phyloP scores from a whole-genome alignment of 2,329 filamentous ascomycete genomes.

The Colletotrichum sp. region DNA sequence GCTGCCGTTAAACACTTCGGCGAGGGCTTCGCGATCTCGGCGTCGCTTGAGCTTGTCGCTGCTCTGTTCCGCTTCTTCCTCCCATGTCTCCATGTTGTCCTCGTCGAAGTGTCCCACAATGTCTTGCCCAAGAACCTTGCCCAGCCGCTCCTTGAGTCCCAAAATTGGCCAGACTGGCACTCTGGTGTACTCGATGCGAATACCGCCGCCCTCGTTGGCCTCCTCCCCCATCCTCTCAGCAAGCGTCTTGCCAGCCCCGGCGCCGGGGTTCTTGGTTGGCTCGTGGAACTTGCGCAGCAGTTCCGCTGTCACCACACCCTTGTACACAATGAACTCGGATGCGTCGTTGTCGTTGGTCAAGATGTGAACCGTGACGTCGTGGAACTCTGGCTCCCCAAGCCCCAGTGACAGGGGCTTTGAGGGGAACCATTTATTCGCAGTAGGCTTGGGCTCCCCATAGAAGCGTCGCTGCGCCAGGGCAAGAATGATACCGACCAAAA shows the following conservation, averaged over 20 bases:
- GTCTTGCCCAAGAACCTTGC: conserved; percentile 56
- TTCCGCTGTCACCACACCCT: conserved; percentile 49
- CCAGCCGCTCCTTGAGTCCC: conserved; percentile 60
- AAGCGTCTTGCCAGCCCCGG: not conserved
- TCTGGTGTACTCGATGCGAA: conserved; percentile 52
- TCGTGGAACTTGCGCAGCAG: conserved; percentile 57
- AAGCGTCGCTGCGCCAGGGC: conserved; percentile 63
- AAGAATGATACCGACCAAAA: conserved; percentile 57
- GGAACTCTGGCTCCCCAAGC: conserved; percentile 37
- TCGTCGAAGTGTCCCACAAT: conserved; percentile 48
- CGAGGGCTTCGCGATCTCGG: conserved; percentile 38
- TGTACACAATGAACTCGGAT: conserved; percentile 59
- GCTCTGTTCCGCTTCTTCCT: conserved; percentile 35
- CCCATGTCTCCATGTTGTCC: conserved; percentile 51
- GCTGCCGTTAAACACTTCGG: conserved; percentile 44
- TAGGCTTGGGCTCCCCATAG: conserved; percentile 36
- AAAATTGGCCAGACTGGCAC: conserved; percentile 61
- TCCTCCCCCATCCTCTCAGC: conserved; percentile 20
- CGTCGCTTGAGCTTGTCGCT: conserved; percentile 34
- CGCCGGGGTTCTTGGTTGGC: conserved; percentile 43
- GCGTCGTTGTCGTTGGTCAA: conserved; percentile 55
- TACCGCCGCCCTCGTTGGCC: conserved; percentile 35
- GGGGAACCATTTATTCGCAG: conserved; percentile 6
- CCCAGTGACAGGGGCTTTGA: not conserved
- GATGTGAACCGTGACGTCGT: conserved; percentile 54